Evolutionary conservation across 2,329 filamentous ascomycete genomes (phyloP), one percentile per base, ranked within the genome.

Genomic region (Stachybotrys chartarum): DNA sequence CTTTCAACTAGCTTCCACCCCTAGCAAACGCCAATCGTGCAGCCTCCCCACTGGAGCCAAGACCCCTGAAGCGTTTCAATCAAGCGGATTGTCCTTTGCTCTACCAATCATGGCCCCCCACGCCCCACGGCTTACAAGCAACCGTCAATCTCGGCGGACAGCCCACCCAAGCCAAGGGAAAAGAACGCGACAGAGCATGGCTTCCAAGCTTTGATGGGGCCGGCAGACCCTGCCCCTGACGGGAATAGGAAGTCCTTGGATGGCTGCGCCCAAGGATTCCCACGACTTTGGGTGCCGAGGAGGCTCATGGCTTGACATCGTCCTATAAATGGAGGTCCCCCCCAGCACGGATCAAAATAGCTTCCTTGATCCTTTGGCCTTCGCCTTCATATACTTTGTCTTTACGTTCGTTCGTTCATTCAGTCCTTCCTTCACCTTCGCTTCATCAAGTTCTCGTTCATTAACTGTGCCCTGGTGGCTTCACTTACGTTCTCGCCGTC

Each of bases 101-200:
- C n/a, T 30, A 42, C 54, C 54, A 55, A 55, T 55, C 54, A 49
- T 30, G n/a, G 45, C 50, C 50, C 32, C 44, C 49, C 55, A 56
- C 51, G 47, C 53, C 24, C 49, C 17, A 7, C 7, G 35, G 35
- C 12, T 12, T 12, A 7, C 35, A 39, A 12, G 35, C 7, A 12
- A 39, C 35, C 12, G 35, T 39, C 12, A 12, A 7, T 39, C 35
- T 39, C 35, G 35, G 35, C 35, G 12, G 35, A 39, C 35, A 39
- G 12, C 35, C 12, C 35, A 39, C 12, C 35, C 35, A 7, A 39
- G 35, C 35, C 35, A 39, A 39, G 35, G 35, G 7, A 7, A 12
- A 7, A 39, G 35, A 12, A 39, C 35, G 7, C 35, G 35, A 7
- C n/a, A n/a, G n/a, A 39, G 35, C 12, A 39, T 7, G 35, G 35